phyloP scores from a whole-genome alignment of 2,329 filamentous ascomycete species.

The Salinomyces thailandicus region DNA sequence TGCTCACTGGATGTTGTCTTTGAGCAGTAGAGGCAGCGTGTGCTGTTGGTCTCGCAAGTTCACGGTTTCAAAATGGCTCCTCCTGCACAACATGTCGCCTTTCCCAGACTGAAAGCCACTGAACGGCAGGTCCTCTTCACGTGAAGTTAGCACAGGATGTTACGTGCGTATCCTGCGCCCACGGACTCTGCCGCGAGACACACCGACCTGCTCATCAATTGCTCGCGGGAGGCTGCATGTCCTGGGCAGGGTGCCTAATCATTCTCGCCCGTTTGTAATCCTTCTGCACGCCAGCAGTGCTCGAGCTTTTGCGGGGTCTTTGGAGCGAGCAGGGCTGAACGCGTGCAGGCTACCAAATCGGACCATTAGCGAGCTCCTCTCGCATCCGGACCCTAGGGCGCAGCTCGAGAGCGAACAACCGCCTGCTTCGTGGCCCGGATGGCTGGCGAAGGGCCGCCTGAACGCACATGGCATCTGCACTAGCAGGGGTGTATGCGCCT shows the following conservation, averaged over 20 bases:
- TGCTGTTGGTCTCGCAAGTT: too few relatives aligned
- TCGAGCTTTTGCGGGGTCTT: background rate
- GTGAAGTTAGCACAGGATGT: too few relatives aligned
- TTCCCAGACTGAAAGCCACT: too few relatives aligned
- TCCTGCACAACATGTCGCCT: too few relatives aligned
- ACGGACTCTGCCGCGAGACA: background rate
- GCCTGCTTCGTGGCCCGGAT: background rate
- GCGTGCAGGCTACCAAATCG: background rate
- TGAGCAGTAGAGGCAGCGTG: too few relatives aligned
- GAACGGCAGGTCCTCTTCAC: too few relatives aligned
- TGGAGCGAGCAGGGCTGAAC: constrained; percentile 4
- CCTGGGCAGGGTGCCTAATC: background rate
- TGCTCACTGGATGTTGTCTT: too few relatives aligned
- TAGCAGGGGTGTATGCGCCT: constrained; percentile 4
- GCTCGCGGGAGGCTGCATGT: background rate
- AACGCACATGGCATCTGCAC: constrained; percentile 5
- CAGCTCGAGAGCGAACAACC: background rate
- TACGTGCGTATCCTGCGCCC: background rate
- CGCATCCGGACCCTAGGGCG: constrained; percentile 5
- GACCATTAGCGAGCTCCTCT: background rate
- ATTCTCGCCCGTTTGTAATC: constrained; percentile 1
- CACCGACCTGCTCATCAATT: background rate
- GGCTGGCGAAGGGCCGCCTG: constrained; percentile 6
- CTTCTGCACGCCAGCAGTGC: background rate
- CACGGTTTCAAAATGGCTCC: too few relatives aligned